Evolutionary conservation across 345 rosid genomes (phyloP).

Genomic region (rapeseed (Brassica napus)): DNA sequence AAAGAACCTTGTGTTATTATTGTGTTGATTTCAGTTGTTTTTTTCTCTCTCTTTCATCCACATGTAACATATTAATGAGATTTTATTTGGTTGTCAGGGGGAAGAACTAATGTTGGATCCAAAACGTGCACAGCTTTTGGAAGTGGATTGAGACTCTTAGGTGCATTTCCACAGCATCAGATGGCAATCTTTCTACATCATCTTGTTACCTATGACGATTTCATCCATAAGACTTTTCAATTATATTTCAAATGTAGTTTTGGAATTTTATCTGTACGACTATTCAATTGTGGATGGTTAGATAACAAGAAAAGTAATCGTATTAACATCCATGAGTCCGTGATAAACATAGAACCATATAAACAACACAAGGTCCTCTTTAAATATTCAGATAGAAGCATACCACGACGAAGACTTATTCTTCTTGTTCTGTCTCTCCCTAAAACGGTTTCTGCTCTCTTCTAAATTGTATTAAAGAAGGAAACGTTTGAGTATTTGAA

Average conservation of each 20-base stretch:
- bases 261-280: background rate
- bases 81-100: background rate
- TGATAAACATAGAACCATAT: background rate
- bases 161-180: too few species aligned
- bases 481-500: slow-evolving; percentile 50
- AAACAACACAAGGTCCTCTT: background rate
- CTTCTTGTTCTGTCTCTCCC: background rate
- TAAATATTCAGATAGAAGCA: background rate
- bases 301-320: background rate
- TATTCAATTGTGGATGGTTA: background rate
- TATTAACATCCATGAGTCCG: background rate
- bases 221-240: too few species aligned
- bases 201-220: too few species aligned
- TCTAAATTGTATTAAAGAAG: slow-evolving; percentile 30
- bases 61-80: background rate
- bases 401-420: background rate
- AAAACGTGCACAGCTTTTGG: too few species aligned
- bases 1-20: too few species aligned
- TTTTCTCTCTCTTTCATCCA: background rate
- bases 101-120: too few species aligned
- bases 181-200: too few species aligned
- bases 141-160: too few species aligned
- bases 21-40: background rate
- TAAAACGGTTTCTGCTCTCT: background rate
- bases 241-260: too few species aligned